Percentiles rank a stretch among this genome's conserved stretches.
These are phyloP conservation scores for Fusarium anguioides DNA, from an alignment of 2,329 filamentous ascomycete genomes.

Conservation along the genomic window DNA sequence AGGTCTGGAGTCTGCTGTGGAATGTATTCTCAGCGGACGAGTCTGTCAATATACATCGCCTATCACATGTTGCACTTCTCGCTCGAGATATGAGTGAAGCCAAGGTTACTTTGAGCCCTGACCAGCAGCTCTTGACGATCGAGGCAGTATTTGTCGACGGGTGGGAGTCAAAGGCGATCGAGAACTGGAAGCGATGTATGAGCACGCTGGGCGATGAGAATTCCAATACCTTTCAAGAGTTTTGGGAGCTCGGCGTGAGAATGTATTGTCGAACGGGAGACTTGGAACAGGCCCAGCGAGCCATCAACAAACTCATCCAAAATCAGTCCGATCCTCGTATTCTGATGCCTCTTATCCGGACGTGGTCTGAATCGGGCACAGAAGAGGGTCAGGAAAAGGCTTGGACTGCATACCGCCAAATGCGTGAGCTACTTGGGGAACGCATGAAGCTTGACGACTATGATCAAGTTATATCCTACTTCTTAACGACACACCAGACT, in stretches of 20 bases:
- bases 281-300: slow-evolving; percentile 67
- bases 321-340: slow-evolving; percentile 64
- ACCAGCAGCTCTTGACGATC: slow-evolving; percentile 74
- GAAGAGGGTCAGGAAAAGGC: slow-evolving; percentile 64
- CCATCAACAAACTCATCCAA: slow-evolving; percentile 65
- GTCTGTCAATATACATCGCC: slow-evolving; percentile 62
- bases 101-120: slow-evolving; percentile 63
- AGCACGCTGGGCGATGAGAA: slow-evolving; percentile 60
- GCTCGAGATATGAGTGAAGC: slow-evolving; percentile 73
- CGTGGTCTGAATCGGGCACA: slow-evolving; percentile 66
- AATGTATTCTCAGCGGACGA: slow-evolving; percentile 65
- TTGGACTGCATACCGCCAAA: slow-evolving; percentile 73
- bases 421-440: slow-evolving; percentile 70
- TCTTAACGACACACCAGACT: slow-evolving; percentile 73
- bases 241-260: slow-evolving; percentile 73
- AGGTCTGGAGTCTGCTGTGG: slow-evolving; percentile 76
- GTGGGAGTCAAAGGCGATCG: slow-evolving; percentile 68
- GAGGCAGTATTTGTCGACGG: slow-evolving; percentile 75
- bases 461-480: slow-evolving; percentile 76
- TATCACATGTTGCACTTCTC: slow-evolving; percentile 70
- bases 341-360: slow-evolving; percentile 75
- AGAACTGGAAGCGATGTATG: slow-evolving; percentile 71
- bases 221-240: slow-evolving; percentile 61
- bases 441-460: slow-evolving; percentile 79
- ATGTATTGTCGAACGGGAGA: slow-evolving; percentile 71